phyloP scores from a whole-genome alignment of 768 basidiomycete genomes.

The Cystobasidiopsis lactophilus region DNA sequence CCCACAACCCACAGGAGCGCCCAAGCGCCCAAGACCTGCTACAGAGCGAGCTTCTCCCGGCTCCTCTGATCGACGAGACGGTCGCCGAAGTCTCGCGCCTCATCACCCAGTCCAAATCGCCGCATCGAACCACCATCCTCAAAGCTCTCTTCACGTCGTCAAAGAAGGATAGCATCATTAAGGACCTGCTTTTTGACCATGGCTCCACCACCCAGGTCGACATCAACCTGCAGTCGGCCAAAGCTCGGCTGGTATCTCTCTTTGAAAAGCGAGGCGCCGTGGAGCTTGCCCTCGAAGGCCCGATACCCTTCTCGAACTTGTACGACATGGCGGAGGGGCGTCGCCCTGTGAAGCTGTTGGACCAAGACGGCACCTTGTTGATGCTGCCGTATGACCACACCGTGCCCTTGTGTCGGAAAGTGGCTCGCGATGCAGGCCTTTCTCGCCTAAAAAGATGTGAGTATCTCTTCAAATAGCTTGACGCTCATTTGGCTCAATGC shows the following conservation, averaged over 20 bases:
- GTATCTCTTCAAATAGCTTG: too few relatives aligned
- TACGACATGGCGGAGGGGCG: neutral
- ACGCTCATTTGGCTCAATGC: too few relatives aligned
- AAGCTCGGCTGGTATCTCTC: neutral
- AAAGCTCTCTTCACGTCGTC: conserved; percentile 1
- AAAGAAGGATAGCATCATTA: neutral
- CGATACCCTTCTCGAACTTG: neutral
- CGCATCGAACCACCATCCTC: conserved; percentile 3
- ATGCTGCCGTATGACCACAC: conserved; percentile 9
- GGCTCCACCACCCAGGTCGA: neutral
- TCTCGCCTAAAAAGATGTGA: conserved; percentile 20
- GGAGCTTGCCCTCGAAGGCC: neutral
- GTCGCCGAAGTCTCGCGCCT: conserved; percentile 16
- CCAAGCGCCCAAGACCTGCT: conserved; percentile 18
- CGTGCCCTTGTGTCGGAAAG: conserved; percentile 14
- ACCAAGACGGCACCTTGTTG: neutral
- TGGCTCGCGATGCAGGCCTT: conserved; percentile 17
- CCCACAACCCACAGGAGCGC: conserved; percentile 20
- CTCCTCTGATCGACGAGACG: conserved; percentile 18
- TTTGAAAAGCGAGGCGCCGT: neutral
- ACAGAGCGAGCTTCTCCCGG: conserved; percentile 15
- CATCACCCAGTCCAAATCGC: conserved; percentile 8
- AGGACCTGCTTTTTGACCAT: conserved; percentile 7
- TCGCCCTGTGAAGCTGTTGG: neutral
- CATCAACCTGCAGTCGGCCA: neutral